phyloP scores from a whole-genome alignment of 1,139 yeast genomes.

The Suhomyces chickasaworum region DNA sequence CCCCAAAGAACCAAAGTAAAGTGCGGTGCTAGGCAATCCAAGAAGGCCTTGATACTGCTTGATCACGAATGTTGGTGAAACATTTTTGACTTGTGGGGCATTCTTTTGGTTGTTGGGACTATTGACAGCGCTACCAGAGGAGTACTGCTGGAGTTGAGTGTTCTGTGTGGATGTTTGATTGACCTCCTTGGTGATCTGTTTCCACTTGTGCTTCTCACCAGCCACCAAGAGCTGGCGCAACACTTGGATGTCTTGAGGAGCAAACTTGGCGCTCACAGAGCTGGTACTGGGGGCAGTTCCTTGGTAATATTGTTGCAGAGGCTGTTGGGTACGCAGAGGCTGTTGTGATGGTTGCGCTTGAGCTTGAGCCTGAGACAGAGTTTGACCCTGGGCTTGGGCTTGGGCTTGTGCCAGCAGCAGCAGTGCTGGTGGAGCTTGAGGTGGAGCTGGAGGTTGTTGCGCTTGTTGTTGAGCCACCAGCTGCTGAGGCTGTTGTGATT shows the following conservation, averaged over 20 bases:
- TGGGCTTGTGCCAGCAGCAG: neutral
- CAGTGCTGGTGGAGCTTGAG: neutral
- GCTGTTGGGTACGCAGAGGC: neutral
- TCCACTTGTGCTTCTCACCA: slow-evolving; percentile 52
- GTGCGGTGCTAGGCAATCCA: slow-evolving; percentile 44
- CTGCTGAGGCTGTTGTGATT: slow-evolving; percentile 3
- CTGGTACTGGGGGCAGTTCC: slow-evolving; percentile 11
- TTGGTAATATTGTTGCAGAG: slow-evolving; percentile 11
- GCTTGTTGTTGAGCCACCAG: slow-evolving; percentile 13
- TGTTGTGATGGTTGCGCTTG: slow-evolving; percentile 6
- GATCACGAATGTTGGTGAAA: slow-evolving; percentile 48
- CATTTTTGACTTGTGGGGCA: slow-evolving; percentile 31
- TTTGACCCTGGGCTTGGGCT: neutral
- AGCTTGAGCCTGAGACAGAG: neutral
- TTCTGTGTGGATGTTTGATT: slow-evolving; percentile 29
- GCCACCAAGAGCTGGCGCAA: slow-evolving; percentile 41
- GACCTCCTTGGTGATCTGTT: slow-evolving; percentile 48
- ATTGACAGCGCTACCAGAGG: slow-evolving; percentile 6
- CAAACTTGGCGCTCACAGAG: slow-evolving; percentile 26
- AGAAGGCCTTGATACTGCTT: slow-evolving; percentile 45
- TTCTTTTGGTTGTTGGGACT: slow-evolving; percentile 14
- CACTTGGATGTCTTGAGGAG: slow-evolving; percentile 41
- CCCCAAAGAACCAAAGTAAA: slow-evolving; percentile 44
- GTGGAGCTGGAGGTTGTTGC: slow-evolving; percentile 10
- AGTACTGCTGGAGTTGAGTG: slow-evolving; percentile 11